Conservation (phyloP, 495 filamentous ascomycete species). For the Daldinia grandis region DNA sequence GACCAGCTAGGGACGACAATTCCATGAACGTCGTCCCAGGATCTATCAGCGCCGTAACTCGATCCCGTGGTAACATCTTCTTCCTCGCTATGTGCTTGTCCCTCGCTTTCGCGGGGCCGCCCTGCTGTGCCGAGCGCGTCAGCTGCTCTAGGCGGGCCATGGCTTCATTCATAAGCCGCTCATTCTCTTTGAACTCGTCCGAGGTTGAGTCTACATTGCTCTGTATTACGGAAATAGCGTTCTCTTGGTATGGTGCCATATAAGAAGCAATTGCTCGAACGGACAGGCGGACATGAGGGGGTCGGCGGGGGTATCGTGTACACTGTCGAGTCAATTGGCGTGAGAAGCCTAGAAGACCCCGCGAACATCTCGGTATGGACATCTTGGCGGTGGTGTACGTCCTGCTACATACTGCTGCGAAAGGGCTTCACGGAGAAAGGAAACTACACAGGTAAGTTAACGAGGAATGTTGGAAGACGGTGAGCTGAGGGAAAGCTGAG, state of each 20-base stretch:
- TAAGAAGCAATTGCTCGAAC: slow-evolving; percentile 65
- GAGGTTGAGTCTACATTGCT: slow-evolving; percentile 79
- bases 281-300: slow-evolving; percentile 26
- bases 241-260: slow-evolving; percentile 71
- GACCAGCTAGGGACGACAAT: slow-evolving; percentile 84
- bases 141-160: slow-evolving; percentile 70
- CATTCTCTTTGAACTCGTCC: slow-evolving; percentile 83
- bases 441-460: slow-evolving; percentile 15
- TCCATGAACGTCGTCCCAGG: slow-evolving; percentile 91
- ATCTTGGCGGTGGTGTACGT: slow-evolving; percentile 33
- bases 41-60: slow-evolving; percentile 87
- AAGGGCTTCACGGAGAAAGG: not conserved
- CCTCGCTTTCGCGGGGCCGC: slow-evolving; percentile 82
- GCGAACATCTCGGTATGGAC: slow-evolving; percentile 48
- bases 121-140: slow-evolving; percentile 73
- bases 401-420: slow-evolving; percentile 26
- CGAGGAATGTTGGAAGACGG: slow-evolving; percentile 9
- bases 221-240: slow-evolving; percentile 78
- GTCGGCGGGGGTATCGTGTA: slow-evolving; percentile 37
- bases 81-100: slow-evolving; percentile 88
- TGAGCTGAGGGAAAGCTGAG: slow-evolving; percentile 2
- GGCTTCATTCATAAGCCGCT: slow-evolving; percentile 76
- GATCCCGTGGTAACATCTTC: slow-evolving; percentile 95
- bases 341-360: slow-evolving; percentile 49
- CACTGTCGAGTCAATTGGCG: slow-evolving; percentile 54